Percentiles rank a stretch among this genome's conserved stretches.
Conservation (phyloP, 768 basidiomycete genomes). For the Boletales sp. region DNA sequence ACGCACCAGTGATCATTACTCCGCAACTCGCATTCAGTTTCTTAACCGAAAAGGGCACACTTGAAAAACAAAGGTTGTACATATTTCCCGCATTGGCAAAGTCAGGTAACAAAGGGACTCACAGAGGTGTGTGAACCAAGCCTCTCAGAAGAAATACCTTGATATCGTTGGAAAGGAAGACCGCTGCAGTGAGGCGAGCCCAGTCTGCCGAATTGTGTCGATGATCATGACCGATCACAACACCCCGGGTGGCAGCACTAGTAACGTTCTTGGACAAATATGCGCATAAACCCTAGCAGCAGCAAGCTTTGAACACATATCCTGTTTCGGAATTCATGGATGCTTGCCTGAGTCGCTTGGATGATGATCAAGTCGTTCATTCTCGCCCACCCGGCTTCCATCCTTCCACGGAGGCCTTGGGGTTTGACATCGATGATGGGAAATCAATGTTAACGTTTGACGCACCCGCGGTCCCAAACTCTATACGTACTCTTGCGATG, state of each 20-base stretch:
- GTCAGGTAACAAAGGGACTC: constrained; percentile 17
- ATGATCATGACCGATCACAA: constrained; percentile 88
- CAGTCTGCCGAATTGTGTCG: constrained; percentile 75
- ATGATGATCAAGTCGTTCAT: constrained; percentile 88
- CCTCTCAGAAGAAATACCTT: constrained; percentile 68
- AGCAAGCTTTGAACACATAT: not conserved
- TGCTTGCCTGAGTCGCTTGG: constrained; percentile 71
- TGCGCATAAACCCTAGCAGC: constrained; percentile 64
- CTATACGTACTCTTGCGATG: constrained; percentile 57
- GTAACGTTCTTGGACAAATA: constrained; percentile 58
- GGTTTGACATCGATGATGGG: not conserved
- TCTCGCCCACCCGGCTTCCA: constrained; percentile 88
- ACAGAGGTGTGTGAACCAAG: constrained; percentile 81
- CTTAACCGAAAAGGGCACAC: constrained; percentile 78
- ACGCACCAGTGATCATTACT: constrained; percentile 83
- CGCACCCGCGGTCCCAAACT: constrained; percentile 85
- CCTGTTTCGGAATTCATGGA: not conserved
- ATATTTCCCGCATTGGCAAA: not conserved
- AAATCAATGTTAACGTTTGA: not conserved
- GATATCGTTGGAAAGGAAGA: constrained; percentile 60
- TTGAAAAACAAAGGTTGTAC: constrained; percentile 25
- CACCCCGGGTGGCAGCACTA: constrained; percentile 54
- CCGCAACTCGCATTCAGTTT: constrained; percentile 69
- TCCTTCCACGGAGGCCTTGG: constrained; percentile 69
- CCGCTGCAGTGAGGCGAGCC: constrained; percentile 71